Base-by-base conservation (phyloP, 1,284 basidiomycete genomes). In the Pascua guehoae region DNA sequence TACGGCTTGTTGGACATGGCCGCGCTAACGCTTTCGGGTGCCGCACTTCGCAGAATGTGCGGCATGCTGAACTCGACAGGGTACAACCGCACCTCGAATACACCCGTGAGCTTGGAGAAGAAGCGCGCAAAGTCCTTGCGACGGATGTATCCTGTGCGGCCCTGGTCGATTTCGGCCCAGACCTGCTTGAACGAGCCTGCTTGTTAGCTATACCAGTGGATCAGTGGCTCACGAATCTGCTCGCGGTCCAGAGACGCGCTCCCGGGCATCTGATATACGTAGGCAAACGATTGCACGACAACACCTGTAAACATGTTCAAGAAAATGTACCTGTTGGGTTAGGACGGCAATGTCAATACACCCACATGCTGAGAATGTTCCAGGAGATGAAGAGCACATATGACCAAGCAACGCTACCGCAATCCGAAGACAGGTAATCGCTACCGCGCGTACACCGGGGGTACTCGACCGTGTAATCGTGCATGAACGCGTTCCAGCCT, bases 271-370 rank as follows among this genome's bases (percentile, higher is more conserved):
- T 96, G 92, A 77, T 94, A 95, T 10, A 98, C 91, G 74, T 95
- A 97, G 17, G 91, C 90, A 75, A 98, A 98, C 70, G 89, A 96
- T 75, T 98, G 89, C 67, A 98, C 93, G 56, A 98, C 89, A 61
- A 94, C 91, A 86, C 88, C 89, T 78, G 89, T 91, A 74, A 93
- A 93, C 85, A 94, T 87, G 79, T 96, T 96, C 66, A 91, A 84
- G 78, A 98, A 94, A 67, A 94, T 91, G 72, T 92, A 93, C 91
- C 92, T 70, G 8, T 45, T 4, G 5, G 54, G 24, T 32, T 32
- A 32, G 24, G 24, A 32, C 24, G 24, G 24, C 24, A 32, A 4
- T 7, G 24, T 4, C 24, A 32, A 32, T 7, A 32, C 36, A 41
- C 85, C 69, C 64, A 91, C 91, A 97, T 97, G 82, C 90, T 94